Conservation (phyloP, 2,329 filamentous ascomycete species). For the Graphilbum sp. region DNA sequence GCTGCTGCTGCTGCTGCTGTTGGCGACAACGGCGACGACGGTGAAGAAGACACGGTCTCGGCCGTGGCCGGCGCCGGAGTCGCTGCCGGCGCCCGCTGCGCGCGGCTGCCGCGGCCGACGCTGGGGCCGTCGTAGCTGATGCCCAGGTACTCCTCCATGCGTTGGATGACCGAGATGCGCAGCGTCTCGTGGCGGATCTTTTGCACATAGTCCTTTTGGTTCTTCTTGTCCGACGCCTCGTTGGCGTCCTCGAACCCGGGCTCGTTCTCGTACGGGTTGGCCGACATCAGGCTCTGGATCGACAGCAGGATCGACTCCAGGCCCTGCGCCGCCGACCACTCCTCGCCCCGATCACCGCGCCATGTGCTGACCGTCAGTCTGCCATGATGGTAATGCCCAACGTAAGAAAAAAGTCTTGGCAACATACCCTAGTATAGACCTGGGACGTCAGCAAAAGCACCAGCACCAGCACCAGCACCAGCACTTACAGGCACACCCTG, state of each 20-base stretch:
- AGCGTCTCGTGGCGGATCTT: conserved; percentile 92
- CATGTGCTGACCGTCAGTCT: conserved; percentile 62
- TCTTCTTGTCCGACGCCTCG: conserved; percentile 49
- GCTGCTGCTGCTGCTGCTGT: conserved; percentile 17
- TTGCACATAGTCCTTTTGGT: conserved; percentile 57
- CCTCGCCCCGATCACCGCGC: conserved; percentile 75
- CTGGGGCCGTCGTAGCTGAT: conserved; percentile 21
- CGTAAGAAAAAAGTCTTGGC: not conserved
- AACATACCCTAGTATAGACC: conserved; percentile 68
- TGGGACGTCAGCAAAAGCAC: conserved; percentile 20
- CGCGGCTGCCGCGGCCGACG: not conserved
- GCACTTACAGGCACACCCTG: conserved; percentile 74
- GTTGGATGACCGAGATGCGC: conserved; percentile 70
- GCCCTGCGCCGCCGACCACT: conserved; percentile 94
- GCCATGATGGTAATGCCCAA: not conserved
- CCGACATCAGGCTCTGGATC: conserved; percentile 89
- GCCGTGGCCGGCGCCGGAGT: no score
- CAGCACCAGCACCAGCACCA: no score
- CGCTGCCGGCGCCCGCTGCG: no score
- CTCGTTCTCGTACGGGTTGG: conserved; percentile 91
- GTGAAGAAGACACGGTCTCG: no score
- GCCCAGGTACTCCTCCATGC: conserved; percentile 63
- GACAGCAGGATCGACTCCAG: conserved; percentile 88
- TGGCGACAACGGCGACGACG: no score
- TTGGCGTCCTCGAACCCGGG: conserved; percentile 76